Evolutionary conservation across 495 filamentous ascomycete species (phyloP).

Genomic region (Neurospora terricola): DNA sequence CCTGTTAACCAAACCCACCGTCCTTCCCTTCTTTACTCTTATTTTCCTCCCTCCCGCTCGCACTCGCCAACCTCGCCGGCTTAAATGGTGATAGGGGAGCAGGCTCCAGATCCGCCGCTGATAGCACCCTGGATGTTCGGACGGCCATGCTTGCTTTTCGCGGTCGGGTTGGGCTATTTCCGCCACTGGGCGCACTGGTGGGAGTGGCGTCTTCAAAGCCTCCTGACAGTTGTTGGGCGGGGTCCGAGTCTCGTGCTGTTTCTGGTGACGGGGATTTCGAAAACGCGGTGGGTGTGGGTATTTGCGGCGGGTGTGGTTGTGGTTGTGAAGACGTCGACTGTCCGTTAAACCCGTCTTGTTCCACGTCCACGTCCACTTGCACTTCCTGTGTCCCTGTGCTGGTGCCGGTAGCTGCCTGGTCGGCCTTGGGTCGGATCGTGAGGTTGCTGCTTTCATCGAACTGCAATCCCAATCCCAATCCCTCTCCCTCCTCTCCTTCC

Average conservation of each 20-base stretch:
- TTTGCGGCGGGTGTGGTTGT: neutral
- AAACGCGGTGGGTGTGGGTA: neutral
- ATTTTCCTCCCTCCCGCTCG: neutral
- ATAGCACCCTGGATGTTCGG: neutral
- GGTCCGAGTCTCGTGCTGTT: neutral
- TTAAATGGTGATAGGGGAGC: conserved; percentile 27
- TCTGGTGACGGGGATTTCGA: neutral
- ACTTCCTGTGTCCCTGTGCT: too few species aligned
- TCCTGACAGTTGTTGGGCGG: neutral
- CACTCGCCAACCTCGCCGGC: conserved; percentile 3
- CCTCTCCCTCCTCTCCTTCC: conserved; percentile 24
- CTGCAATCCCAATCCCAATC: conserved; percentile 23
- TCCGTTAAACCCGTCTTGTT: neutral
- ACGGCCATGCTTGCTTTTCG: neutral
- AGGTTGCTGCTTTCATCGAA: conserved; percentile 55
- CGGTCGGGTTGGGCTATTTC: neutral
- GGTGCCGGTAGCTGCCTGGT: neutral
- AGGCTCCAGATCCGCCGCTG: neutral
- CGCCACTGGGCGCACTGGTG: conserved; percentile 11
- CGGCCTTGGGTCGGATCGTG: neutral
- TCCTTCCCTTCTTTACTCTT: neutral
- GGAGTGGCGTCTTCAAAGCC: neutral
- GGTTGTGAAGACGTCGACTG: neutral
- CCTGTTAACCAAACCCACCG: neutral
- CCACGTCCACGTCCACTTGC: neutral